Conservation (phyloP, 2,329 filamentous ascomycete genomes). For the Diplodia mutila region DNA sequence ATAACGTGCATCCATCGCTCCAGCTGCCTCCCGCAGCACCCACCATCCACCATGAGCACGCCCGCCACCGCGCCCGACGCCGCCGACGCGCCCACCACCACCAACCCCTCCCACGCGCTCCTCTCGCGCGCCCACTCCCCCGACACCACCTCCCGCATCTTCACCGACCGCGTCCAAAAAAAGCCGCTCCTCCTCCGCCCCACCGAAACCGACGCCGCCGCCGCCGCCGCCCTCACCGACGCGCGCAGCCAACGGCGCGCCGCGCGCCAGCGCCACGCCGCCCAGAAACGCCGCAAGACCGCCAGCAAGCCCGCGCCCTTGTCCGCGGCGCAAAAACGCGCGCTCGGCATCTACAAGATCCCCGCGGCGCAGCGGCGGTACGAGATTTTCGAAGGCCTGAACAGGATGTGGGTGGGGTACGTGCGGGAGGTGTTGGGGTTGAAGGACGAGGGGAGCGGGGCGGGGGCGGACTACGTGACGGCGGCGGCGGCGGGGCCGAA, state of each 20-base stretch:
- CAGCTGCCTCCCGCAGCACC: background rate
- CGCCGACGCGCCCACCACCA: background rate
- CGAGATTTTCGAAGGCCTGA: constrained; percentile 74
- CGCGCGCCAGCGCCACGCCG: background rate
- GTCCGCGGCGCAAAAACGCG: constrained; percentile 77
- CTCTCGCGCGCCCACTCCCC: background rate
- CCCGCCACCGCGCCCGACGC: background rate
- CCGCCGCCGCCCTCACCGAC: constrained; percentile 44
- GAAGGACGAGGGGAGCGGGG: constrained; percentile 44
- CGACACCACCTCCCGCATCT: background rate
- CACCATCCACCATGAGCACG: background rate
- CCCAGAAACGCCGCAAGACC: constrained; percentile 27
- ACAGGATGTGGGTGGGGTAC: constrained; percentile 82
- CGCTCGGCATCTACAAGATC: constrained; percentile 73
- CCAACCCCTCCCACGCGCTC: background rate
- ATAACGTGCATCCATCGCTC: background rate
- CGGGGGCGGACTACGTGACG: constrained; percentile 50
- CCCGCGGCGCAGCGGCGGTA: constrained; percentile 72
- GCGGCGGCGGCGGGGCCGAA: constrained; percentile 68
- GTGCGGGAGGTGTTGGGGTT: constrained; percentile 77
- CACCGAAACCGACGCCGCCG: constrained; percentile 33
- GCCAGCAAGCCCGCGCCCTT: constrained; percentile 68
- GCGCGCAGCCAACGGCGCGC: constrained; percentile 54
- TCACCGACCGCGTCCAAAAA: background rate
- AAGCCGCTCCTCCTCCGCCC: background rate